Percentiles rank a stretch among this genome's conserved stretches.
Evolutionary conservation across 768 basidiomycete genomes (phyloP).

Genomic region (Tephrocybe sp.): DNA sequence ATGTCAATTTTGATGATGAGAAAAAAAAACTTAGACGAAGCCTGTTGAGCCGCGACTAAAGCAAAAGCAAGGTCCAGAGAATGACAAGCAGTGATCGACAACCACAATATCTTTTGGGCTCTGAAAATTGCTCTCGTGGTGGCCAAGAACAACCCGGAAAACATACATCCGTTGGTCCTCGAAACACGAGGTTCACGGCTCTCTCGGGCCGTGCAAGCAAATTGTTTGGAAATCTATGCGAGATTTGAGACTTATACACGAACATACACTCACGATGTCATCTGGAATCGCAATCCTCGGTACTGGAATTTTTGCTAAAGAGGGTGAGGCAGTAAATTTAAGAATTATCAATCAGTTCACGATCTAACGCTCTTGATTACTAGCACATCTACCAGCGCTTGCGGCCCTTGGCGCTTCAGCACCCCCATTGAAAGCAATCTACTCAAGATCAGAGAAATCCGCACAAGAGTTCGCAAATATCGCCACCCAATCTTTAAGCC

Average conservation of each 20-base stretch:
- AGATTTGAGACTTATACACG: neutral
- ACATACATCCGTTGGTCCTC: too few species aligned
- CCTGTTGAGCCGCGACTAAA: too few species aligned
- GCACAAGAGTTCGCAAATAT: constrained; percentile 49
- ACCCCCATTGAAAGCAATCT: constrained; percentile 60
- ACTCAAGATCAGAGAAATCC: constrained; percentile 72
- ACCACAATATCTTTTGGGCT: too few species aligned
- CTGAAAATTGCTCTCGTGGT: too few species aligned
- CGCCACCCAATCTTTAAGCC: constrained; percentile 39
- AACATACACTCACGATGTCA: constrained; percentile 23
- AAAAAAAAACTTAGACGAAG: too few species aligned
- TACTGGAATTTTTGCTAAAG: constrained; percentile 74
- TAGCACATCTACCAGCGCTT: constrained; percentile 81
- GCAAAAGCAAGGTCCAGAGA: too few species aligned
- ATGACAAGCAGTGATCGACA: too few species aligned
- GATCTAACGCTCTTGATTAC: neutral
- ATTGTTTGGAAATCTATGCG: neutral
- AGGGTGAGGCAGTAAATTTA: constrained; percentile 45
- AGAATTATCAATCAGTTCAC: neutral
- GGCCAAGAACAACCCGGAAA: too few species aligned
- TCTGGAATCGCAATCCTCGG: constrained; percentile 74
- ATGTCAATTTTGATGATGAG: too few species aligned
- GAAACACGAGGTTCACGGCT: too few species aligned
- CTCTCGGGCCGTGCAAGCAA: neutral
- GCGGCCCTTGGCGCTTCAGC: constrained; percentile 45